Evolutionary conservation across 129 eudicot species (phyloP), one percentile per base, ranked within the genome.

Genomic region (Heracleum sosnowskyi): DNA sequence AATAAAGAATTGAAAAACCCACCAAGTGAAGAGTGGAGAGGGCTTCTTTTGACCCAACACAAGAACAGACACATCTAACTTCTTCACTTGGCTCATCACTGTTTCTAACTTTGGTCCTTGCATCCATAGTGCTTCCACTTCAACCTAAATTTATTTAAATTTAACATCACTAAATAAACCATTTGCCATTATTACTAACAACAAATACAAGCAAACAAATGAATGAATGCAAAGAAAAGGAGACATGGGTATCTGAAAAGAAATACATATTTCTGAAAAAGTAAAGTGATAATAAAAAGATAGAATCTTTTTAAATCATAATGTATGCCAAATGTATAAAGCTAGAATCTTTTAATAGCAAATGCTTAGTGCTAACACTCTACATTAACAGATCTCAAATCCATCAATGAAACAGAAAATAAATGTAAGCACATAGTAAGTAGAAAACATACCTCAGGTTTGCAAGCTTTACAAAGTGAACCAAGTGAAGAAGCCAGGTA

Each of bases 51-150:
- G 98, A 51, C 97, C 98, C 79, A 94, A 76, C 42, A 94, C 96
- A 42, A 94, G 87, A 39, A 94, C 98, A 84, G 98, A 90, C 62
- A 90, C 98, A 47, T 94, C 93, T 4, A 94, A 86, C 90, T 94
- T 94, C 93, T 94, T 94, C 85, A 94, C 98, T 90, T 94, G 98
- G 91, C 89, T 91, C 91, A 90, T 86, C 76, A 94, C 89, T 55
- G 96, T 95, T 2, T 78, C 91, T 75, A 95, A 77, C 80, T 88
- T 95, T 68, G 96, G 96, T 17, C 98, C 98, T 83, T 89, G 92
- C 74, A 95, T 86, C 75, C 90, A 96, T 75, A 95, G 79, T 84
- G 97, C 96, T 84, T 95, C 98, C 73, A 95, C 93, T 73, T 91
- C 96, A 75, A 94, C 98, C 98, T 37, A 37, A 37, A 37, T 37